Conservation (phyloP, 73 alveolate genomes). For the Paraurostyla sp. region DNA sequence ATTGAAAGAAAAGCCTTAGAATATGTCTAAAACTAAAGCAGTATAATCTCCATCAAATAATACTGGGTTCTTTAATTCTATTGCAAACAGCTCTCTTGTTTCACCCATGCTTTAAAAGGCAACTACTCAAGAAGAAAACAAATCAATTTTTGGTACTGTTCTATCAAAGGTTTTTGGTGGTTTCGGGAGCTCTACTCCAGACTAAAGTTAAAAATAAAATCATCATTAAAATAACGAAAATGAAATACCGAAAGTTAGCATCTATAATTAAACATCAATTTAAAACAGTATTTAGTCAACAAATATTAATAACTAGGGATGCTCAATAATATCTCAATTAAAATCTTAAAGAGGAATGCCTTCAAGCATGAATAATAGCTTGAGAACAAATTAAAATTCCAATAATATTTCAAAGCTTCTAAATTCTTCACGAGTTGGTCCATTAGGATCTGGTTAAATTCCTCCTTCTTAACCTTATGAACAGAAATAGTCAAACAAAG, state of each 20-base stretch:
- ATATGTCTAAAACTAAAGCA: too few relatives aligned
- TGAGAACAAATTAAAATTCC: too few relatives aligned
- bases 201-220: background rate
- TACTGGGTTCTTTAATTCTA: too few relatives aligned
- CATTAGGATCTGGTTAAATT: background rate
- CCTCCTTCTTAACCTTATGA: background rate
- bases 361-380: too few relatives aligned
- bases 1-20: too few relatives aligned
- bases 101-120: background rate
- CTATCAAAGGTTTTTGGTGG: constrained; percentile 34
- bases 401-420: background rate
- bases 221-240: background rate
- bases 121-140: background rate
- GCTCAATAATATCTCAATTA: background rate
- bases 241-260: background rate
- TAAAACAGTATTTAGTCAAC: background rate
- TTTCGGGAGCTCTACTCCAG: constrained; percentile 41
- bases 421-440: constrained; percentile 6
- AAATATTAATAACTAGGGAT: background rate
- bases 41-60: constrained; percentile 1
- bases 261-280: background rate
- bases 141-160: constrained; percentile 27
- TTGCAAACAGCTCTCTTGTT: background rate
- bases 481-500: too few relatives aligned
- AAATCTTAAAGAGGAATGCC: background rate